Evolutionary conservation across 148 eudicot genomes (phyloP).

Genomic region (Talinum fruticosum): DNA sequence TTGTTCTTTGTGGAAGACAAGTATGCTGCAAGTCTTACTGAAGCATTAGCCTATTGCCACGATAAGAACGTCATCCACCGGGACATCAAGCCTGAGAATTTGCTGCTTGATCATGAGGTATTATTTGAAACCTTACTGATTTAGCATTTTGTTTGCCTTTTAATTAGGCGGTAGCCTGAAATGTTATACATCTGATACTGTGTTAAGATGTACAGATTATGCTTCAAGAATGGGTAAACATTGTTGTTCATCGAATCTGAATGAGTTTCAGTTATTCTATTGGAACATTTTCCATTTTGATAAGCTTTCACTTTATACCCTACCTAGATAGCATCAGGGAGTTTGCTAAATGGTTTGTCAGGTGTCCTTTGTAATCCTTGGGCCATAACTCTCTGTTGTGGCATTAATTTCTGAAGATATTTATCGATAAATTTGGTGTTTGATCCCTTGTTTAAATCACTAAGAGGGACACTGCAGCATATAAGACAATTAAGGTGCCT

Average conservation of each 20-base stretch:
- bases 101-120: slow-evolving; percentile 94
- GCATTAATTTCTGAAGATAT: too few species aligned
- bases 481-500: too few species aligned
- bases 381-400: not conserved
- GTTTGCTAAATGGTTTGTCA: not conserved
- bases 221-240: not conserved
- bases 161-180: too few species aligned
- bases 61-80: slow-evolving; percentile 86
- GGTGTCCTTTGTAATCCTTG: not conserved
- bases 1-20: slow-evolving; percentile 12
- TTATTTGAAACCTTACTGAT: slow-evolving; percentile 1
- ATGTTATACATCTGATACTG: not conserved
- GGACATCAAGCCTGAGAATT: slow-evolving; percentile 92
- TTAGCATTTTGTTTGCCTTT: not conserved
- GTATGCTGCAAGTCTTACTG: slow-evolving; percentile 81
- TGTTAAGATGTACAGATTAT: not conserved
- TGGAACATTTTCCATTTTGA: not conserved
- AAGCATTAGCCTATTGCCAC: slow-evolving; percentile 86
- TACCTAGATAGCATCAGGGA: not conserved
- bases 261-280: not conserved
- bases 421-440: too few species aligned
- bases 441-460: too few species aligned
- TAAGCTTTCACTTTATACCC: not conserved
- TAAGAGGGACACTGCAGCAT: too few species aligned
- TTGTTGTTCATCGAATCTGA: too few species aligned